Percentiles rank a stretch among this genome's conserved stretches.
Evolutionary conservation across 1,284 basidiomycete genomes (phyloP).

Genomic region (Hymenochaete sp.): DNA sequence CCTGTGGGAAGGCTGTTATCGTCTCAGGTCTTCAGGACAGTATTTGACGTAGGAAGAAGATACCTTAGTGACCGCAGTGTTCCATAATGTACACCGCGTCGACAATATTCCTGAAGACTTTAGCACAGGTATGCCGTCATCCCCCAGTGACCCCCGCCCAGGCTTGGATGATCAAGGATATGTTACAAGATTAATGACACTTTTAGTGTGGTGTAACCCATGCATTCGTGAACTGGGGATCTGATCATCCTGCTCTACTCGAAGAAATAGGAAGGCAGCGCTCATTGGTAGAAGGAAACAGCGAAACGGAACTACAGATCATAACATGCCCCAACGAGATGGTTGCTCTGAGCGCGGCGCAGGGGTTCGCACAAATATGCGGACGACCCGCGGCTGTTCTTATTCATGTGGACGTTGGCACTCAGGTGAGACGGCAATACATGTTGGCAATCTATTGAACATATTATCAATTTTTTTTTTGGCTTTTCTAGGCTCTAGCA

Average conservation of each 20-base stretch:
- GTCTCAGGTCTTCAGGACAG: too few relatives aligned
- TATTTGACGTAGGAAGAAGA: too few relatives aligned
- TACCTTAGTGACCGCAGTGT: too few relatives aligned
- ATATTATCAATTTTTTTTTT: neutral
- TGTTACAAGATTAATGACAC: neutral
- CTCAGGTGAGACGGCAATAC: slow-evolving; percentile 55
- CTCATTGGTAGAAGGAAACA: slow-evolving; percentile 26
- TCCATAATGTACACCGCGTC: slow-evolving; percentile 44
- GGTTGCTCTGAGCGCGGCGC: slow-evolving; percentile 64
- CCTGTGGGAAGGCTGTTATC: too few relatives aligned
- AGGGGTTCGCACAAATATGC: slow-evolving; percentile 58
- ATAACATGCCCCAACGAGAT: slow-evolving; percentile 68
- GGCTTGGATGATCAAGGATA: neutral
- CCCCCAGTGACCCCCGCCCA: neutral
- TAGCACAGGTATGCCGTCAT: slow-evolving; percentile 34
- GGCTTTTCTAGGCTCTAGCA: slow-evolving; percentile 42
- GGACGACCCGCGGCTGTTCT: slow-evolving; percentile 62
- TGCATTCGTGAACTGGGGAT: slow-evolving; percentile 69
- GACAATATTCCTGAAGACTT: slow-evolving; percentile 47
- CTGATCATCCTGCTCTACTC: slow-evolving; percentile 61
- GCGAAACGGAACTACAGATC: slow-evolving; percentile 38
- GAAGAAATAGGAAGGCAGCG: slow-evolving; percentile 58
- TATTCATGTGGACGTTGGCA: slow-evolving; percentile 66
- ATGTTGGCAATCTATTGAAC: too few relatives aligned
- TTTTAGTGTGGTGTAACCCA: slow-evolving; percentile 46